A percentile compares a stretch with the other conserved stretches of the same genome.
Evolutionary conservation across 2,329 filamentous ascomycete species (phyloP).

Genomic region (Drechslerella coelobrocha): DNA sequence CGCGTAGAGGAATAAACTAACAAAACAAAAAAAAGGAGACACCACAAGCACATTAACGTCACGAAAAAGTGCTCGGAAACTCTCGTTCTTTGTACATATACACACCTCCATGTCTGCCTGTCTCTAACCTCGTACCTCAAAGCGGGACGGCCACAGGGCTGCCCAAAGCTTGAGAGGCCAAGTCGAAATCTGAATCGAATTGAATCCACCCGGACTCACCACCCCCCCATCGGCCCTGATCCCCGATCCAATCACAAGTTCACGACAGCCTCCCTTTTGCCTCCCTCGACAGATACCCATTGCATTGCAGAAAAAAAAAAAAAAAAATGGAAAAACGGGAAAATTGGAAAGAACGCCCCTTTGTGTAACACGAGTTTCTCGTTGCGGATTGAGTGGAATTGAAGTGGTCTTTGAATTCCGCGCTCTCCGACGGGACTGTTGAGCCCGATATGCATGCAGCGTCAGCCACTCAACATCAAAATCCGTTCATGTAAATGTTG

Average conservation of each 20-base stretch:
- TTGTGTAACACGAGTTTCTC: conserved; percentile 8
- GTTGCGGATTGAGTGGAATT: conserved; percentile 3
- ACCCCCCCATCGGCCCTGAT: conserved; percentile 36
- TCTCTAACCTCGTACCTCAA: conserved; percentile 4
- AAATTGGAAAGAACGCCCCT: neutral
- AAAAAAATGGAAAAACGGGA: neutral
- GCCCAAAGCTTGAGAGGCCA: neutral
- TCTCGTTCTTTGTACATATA: too few species aligned
- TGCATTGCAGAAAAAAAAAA: neutral
- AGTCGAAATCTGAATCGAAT: neutral
- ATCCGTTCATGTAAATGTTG: too few species aligned
- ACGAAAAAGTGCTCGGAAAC: too few species aligned
- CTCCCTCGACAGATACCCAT: conserved; percentile 3
- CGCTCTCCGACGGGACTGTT: neutral
- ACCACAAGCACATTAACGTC: too few species aligned
- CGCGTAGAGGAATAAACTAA: too few species aligned
- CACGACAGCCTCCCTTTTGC: conserved; percentile 19
- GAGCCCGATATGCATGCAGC: too few species aligned
- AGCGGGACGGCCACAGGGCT: neutral
- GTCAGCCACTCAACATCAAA: too few species aligned
- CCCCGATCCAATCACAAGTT: conserved; percentile 48
- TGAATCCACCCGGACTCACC: conserved; percentile 17
- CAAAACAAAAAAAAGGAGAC: too few species aligned
- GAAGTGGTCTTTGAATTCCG: too few species aligned
- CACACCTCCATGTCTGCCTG: too few species aligned